Evolutionary conservation across 208 protist species (phyloP), one percentile per base, ranked within the genome.

Genomic region (Trypanosoma mega): DNA sequence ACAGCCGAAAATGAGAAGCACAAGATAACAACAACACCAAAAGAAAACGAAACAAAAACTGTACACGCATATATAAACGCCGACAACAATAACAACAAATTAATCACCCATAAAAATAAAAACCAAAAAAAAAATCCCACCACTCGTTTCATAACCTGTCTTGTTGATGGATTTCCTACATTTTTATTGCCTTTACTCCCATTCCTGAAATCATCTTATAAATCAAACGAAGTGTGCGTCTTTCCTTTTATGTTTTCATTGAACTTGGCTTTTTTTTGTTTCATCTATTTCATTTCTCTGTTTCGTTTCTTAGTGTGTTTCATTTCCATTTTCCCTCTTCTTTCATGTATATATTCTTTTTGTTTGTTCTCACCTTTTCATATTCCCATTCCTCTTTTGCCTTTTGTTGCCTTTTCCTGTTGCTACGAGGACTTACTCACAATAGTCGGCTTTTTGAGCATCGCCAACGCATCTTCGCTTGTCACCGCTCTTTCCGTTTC

Each of bases 391-490:
- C 4, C 33, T 6, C 2, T 56, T 50, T 20, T 54, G 5, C 23
- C 23, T 23, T 33, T 26, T 33, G 6, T 50, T 30, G 45, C 45
- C 45, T n/a, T 30, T 50, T 50, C 12, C 6, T 9, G 8, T 56
- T 37, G 9, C 26, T 47, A 54, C 29, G 68, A 41, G 8, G 69
- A 36, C 69, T 79, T 83, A n/a, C 75, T 76, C 41, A 92, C 75
- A 33, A 78, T 70, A 23, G 53, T 46, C 21, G 86, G 86, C 0
- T 80, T 74, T 76, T 93, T 93, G 45, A 93, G 66, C 82, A 88
- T 88, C 18, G 86, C 82, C 26, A 93, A 65, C 48, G 82, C 86
- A 54, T 92, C 85, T 26, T 80, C 58, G 11, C 6, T 12, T 16
- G 21, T 9, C n/a, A 36, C 60, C 16, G 31, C 26, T 2, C 29